These are phyloP conservation scores for Leucosporidium creatinivorum DNA, from an alignment of 768 basidiomycete genomes.

Conservation along the genomic window DNA sequence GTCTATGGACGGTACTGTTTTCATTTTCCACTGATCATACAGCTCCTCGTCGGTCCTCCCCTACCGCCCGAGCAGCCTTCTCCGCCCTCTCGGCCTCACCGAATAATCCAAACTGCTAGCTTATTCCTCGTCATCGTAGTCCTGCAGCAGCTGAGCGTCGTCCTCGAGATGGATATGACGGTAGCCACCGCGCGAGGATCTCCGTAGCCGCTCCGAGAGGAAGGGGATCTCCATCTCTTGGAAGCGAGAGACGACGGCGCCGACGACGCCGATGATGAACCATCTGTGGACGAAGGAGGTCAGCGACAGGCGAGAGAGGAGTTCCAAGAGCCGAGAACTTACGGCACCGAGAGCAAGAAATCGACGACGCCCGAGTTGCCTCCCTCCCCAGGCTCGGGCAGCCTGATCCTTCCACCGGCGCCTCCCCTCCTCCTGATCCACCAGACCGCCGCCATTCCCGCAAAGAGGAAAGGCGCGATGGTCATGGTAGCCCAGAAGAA, in stretches of 20 bases:
- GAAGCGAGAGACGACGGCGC: constrained; percentile 34
- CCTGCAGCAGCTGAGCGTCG: constrained; percentile 38
- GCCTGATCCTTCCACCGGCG: constrained; percentile 51
- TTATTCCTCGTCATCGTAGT: constrained; percentile 26
- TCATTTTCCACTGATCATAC: too few relatives aligned
- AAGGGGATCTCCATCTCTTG: constrained; percentile 40
- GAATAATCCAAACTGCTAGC: too few relatives aligned
- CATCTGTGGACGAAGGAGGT: not conserved
- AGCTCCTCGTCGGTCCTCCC: too few relatives aligned
- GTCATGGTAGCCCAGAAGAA: constrained; percentile 81
- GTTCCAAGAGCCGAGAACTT: not conserved
- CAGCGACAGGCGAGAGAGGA: not conserved
- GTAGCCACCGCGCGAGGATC: constrained; percentile 33
- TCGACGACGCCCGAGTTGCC: constrained; percentile 14
- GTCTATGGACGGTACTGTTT: too few relatives aligned
- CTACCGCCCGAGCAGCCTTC: too few relatives aligned
- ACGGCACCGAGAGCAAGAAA: constrained; percentile 21
- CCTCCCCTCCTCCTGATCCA: constrained; percentile 62
- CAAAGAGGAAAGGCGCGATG: constrained; percentile 67
- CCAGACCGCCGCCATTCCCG: constrained; percentile 68
- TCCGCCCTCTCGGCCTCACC: too few relatives aligned
- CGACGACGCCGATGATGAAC: constrained; percentile 22
- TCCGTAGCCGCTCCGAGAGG: constrained; percentile 38
- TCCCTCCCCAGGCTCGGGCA: constrained; percentile 33
- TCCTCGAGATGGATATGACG: constrained; percentile 41